Evolutionary conservation across 176 grass and related monocot species (phyloP), one percentile per base, ranked within the genome.

Genomic region (Otatea glauca): DNA sequence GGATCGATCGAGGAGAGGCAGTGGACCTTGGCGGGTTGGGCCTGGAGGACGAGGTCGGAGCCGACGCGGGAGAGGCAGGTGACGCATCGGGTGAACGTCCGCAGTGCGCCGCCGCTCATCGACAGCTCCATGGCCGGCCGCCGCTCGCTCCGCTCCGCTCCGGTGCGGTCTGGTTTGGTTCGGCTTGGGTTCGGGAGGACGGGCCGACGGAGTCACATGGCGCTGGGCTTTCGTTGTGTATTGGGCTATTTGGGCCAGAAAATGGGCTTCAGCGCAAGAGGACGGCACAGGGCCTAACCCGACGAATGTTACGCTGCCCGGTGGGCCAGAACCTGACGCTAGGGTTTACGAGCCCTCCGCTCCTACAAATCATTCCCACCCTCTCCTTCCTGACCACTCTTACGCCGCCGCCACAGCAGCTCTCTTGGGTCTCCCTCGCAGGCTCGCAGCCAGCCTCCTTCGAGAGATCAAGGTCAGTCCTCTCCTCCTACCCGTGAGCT

Each of bases 61-160:
- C 93, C 91, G 55, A 92, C 67, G 80, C 93, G 96, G 17, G 91
- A 88, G 51, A 99, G 93, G 86, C 90, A 96, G 65, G 89, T 91
- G 71, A 94, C 77, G 76, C 85, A 94, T 68, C 96, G 93, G 32
- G 75, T 87, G 89, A 99, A 99, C 45, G 91, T 92, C 80, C 87
- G 89, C 85, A 96, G 83, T 17, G 91, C 74, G 53, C 77, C 77
- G 39, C 91, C 91, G 76, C 86, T 96, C 81, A 99, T 81, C 29
- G 91, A 90, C 17, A 99, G 78, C 88, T 99, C 96, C 96, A 99
- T 94, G 72, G 59, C 62, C 64, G 27, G 66, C 43, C 32, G 70
- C 39, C 62, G 23, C 42, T 68, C 23, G 76, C 35, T 37, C 9
- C 24, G 47, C 72, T 42, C 47, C 73, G 53, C 17, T 39, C 13